Evolutionary conservation across 768 basidiomycete genomes (phyloP).

Genomic region (Gyrodon lividus): DNA sequence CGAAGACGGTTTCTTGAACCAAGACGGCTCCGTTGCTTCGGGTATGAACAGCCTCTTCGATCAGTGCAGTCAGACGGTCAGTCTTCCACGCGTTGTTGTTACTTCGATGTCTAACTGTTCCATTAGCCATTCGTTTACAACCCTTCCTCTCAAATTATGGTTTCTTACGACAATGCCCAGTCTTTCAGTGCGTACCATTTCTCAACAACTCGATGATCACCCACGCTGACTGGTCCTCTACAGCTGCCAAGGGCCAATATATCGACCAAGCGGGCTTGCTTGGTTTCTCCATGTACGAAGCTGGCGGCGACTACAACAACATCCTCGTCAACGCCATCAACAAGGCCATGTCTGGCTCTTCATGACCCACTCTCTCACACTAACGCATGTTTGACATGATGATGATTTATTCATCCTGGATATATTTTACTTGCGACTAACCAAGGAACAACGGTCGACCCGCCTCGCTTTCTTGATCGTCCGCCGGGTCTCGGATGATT

Average conservation of each 20-base stretch:
- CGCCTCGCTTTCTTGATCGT: constrained; percentile 6
- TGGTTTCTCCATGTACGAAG: constrained; percentile 48
- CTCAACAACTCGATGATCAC: neutral
- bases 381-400: constrained; percentile 7
- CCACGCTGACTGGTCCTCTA: constrained; percentile 3
- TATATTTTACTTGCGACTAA: neutral
- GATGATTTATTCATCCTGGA: constrained; percentile 25
- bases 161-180: constrained; percentile 63
- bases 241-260: constrained; percentile 44
- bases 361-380: constrained; percentile 3
- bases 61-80: constrained; percentile 71
- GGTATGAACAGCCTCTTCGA: constrained; percentile 59
- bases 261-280: constrained; percentile 34
- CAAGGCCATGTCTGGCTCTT: constrained; percentile 21
- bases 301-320: constrained; percentile 41
- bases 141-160: constrained; percentile 47
- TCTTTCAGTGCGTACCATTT: constrained; percentile 49
- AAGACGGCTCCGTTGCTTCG: constrained; percentile 45
- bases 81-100: constrained; percentile 16
- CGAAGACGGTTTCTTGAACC: constrained; percentile 50
- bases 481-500: constrained; percentile 16
- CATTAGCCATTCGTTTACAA: constrained; percentile 69
- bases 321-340: constrained; percentile 35
- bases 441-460: neutral
- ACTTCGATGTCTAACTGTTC: constrained; percentile 2